phyloP scores from a whole-genome alignment of 805 yeast species.

The Nakazawaea ishiwadae region DNA sequence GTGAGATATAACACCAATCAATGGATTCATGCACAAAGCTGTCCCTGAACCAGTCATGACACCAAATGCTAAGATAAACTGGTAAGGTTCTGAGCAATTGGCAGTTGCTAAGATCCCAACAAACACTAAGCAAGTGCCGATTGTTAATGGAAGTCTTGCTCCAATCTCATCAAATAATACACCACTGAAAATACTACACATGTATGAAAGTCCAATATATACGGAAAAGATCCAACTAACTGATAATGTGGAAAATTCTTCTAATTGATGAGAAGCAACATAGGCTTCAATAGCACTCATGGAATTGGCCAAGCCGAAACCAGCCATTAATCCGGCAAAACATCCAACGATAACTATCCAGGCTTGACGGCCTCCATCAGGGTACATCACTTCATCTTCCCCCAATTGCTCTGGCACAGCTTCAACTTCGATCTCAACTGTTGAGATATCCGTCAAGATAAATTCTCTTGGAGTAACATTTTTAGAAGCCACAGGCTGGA shows the following conservation, averaged over 20 bases:
- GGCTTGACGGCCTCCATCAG: slow-evolving; percentile 59
- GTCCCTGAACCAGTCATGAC: slow-evolving; percentile 35
- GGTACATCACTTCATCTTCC: slow-evolving; percentile 22
- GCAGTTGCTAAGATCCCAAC: slow-evolving; percentile 50
- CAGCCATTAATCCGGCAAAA: slow-evolving; percentile 48
- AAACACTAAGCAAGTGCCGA: slow-evolving; percentile 37
- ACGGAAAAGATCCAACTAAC: slow-evolving; percentile 66
- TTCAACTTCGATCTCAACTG: not conserved
- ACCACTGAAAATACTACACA: slow-evolving; percentile 48
- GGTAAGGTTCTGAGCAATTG: slow-evolving; percentile 31
- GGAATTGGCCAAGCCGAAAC: slow-evolving; percentile 53
- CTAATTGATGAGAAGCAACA: slow-evolving; percentile 50
- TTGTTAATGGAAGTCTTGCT: slow-evolving; percentile 33
- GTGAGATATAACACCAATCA: slow-evolving; percentile 40
- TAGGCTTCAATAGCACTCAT: slow-evolving; percentile 46
- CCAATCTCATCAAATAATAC: slow-evolving; percentile 55
- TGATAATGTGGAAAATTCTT: slow-evolving; percentile 36
- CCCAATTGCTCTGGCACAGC: not conserved
- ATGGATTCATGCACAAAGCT: slow-evolving; percentile 39
- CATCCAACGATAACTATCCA: slow-evolving; percentile 54
- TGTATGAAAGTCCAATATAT: slow-evolving; percentile 42
- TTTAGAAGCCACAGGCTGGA: not conserved
- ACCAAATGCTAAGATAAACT: slow-evolving; percentile 37
- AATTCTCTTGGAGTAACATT: not conserved
- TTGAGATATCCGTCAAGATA: not conserved